A percentile compares a stretch with the other conserved stretches of the same genome.
These are phyloP conservation scores for Spencermartinsiella ligniputridi DNA, from an alignment of 1,139 yeast genomes.

Conservation along the genomic window DNA sequence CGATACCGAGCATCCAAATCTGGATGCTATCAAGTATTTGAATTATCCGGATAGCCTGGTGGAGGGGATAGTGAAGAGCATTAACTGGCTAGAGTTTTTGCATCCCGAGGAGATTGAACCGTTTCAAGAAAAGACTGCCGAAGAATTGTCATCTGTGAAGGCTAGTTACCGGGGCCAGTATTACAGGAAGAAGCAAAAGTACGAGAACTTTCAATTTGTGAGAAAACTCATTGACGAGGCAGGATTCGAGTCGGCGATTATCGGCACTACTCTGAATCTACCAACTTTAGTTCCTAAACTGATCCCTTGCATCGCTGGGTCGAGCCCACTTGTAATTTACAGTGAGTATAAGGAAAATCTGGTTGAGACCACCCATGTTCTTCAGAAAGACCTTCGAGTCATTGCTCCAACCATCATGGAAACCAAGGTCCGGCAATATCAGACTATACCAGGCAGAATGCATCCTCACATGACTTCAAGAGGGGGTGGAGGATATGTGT, in stretches of 20 bases:
- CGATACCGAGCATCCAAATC: constrained; percentile 89
- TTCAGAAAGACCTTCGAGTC: constrained; percentile 61
- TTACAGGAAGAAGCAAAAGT: constrained; percentile 57
- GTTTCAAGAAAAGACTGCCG: constrained; percentile 40
- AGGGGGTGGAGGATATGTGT: constrained; percentile 86
- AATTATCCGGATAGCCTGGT: constrained; percentile 50
- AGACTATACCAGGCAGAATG: constrained; percentile 87
- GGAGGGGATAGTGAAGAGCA: constrained; percentile 55
- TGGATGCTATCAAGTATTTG: constrained; percentile 64
- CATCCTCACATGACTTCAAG: constrained; percentile 95
- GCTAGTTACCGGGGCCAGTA: constrained; percentile 63
- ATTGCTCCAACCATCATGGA: constrained; percentile 83
- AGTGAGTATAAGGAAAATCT: constrained; percentile 76
- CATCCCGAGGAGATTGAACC: constrained; percentile 67
- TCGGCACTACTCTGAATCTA: constrained; percentile 69
- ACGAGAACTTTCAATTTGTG: constrained; percentile 40
- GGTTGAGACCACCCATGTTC: constrained; percentile 64
- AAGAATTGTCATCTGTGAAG: constrained; percentile 52
- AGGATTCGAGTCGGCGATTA: constrained; percentile 71
- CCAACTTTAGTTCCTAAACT: constrained; percentile 60
- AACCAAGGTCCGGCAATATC: constrained; percentile 79
- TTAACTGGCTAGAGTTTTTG: constrained; percentile 74
- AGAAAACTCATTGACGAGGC: constrained; percentile 51
- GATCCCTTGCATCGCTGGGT: constrained; percentile 70
- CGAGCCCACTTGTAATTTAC: constrained; percentile 80